phyloP scores from a whole-genome alignment of 805 yeast species.

The Sugiyamaella floridensis region DNA sequence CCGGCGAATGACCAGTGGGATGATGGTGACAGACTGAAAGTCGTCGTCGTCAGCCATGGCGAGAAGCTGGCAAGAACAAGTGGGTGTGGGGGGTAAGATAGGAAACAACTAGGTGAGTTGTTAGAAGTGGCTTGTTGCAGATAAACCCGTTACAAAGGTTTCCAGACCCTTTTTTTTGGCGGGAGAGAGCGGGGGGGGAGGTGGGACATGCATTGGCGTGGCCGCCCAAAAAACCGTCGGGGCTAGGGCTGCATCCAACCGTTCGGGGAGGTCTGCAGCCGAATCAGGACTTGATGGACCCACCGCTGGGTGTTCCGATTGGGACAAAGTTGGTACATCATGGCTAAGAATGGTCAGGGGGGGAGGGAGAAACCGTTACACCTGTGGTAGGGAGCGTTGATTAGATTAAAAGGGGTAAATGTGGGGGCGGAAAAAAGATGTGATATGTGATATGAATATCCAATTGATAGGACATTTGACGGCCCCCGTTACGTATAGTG shows the following conservation, averaged over 20 bases:
- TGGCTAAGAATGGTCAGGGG: background rate
- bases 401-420: too few species aligned
- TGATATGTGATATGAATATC: too few species aligned
- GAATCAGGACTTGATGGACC: background rate
- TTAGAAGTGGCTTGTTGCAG: background rate
- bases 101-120: background rate
- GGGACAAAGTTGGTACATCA: too few species aligned
- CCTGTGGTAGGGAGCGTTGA: background rate
- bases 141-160: background rate
- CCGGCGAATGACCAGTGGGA: conserved; percentile 13
- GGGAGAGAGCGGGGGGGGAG: background rate
- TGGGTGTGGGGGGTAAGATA: background rate
- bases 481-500: too few species aligned
- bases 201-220: background rate
- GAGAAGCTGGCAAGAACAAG: background rate
- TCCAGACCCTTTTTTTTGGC: background rate
- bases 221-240: background rate
- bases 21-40: conserved; percentile 4
- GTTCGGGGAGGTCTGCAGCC: background rate
- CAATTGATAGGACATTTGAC: too few species aligned
- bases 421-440: too few species aligned
- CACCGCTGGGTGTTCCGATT: too few species aligned
- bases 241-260: background rate
- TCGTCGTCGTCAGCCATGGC: conserved; percentile 2
- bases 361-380: background rate